phyloP scores from a whole-genome alignment of 768 basidiomycete species.

The Porphyrellus cyaneotinctus region DNA sequence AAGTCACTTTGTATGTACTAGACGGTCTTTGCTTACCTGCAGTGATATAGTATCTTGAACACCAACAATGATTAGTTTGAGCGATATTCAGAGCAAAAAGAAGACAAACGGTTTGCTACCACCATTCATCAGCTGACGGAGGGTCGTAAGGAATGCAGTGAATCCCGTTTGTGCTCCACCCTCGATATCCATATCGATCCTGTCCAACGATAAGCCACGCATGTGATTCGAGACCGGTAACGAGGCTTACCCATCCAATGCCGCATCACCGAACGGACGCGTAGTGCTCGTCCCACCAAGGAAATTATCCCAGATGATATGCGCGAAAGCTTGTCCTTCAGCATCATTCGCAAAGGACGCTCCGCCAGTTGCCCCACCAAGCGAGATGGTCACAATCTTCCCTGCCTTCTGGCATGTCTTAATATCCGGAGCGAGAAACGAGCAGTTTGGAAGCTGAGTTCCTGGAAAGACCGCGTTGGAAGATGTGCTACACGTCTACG shows the following conservation, averaged over 20 bases:
- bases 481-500: slow-evolving; percentile 57
- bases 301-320: slow-evolving; percentile 66
- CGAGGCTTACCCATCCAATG: slow-evolving; percentile 59
- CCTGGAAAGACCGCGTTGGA: slow-evolving; percentile 59
- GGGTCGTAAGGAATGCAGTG: slow-evolving; percentile 30
- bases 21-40: slow-evolving; percentile 24
- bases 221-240: not conserved
- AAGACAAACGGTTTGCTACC: slow-evolving; percentile 25
- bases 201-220: slow-evolving; percentile 5
- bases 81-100: not conserved
- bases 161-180: slow-evolving; percentile 35
- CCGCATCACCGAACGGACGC: slow-evolving; percentile 67
- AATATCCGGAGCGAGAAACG: slow-evolving; percentile 58
- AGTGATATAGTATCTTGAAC: slow-evolving; percentile 40
- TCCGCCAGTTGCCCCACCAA: slow-evolving; percentile 63
- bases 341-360: slow-evolving; percentile 56
- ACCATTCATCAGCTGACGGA: slow-evolving; percentile 28
- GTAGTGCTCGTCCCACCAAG: slow-evolving; percentile 60
- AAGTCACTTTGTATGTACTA: not conserved
- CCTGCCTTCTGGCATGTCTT: slow-evolving; percentile 60
- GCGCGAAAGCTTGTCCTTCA: slow-evolving; percentile 57
- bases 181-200: slow-evolving; percentile 48
- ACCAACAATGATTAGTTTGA: slow-evolving; percentile 3
- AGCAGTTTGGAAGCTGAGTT: slow-evolving; percentile 59
- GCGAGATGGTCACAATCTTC: slow-evolving; percentile 55